phyloP scores from a whole-genome alignment of 768 basidiomycete species.

The Suillus placidus region DNA sequence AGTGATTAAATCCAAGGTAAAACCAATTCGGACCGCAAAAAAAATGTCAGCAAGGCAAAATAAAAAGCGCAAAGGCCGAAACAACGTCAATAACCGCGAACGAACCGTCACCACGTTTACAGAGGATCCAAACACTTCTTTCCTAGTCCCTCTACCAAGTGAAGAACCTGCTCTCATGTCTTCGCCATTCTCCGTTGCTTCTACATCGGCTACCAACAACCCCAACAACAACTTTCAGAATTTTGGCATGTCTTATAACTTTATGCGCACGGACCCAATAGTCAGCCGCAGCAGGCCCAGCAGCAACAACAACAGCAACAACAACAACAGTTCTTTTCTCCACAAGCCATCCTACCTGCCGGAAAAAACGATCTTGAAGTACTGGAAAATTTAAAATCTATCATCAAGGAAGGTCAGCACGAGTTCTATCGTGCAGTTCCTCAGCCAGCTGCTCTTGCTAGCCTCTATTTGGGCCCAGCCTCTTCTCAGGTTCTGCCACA shows the following conservation, averaged over 20 bases:
- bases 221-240: slow-evolving; percentile 38
- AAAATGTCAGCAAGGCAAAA: slow-evolving; percentile 62
- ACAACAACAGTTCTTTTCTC: slow-evolving; percentile 32
- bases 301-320: slow-evolving; percentile 25
- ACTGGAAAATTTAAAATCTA: slow-evolving; percentile 72
- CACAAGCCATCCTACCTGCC: slow-evolving; percentile 42
- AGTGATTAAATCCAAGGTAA: neutral
- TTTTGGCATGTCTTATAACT: slow-evolving; percentile 43
- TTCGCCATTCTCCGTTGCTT: slow-evolving; percentile 40
- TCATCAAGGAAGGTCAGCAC: slow-evolving; percentile 74
- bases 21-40: slow-evolving; percentile 13
- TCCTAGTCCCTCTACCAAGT: slow-evolving; percentile 52
- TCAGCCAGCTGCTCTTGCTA: slow-evolving; percentile 64
- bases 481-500: slow-evolving; percentile 37
- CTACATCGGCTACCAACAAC: slow-evolving; percentile 34
- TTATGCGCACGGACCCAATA: slow-evolving; percentile 31
- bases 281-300: slow-evolving; percentile 1
- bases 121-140: slow-evolving; percentile 56
- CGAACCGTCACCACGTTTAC: slow-evolving; percentile 72
- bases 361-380: slow-evolving; percentile 73
- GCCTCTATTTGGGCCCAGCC: slow-evolving; percentile 61
- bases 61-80: slow-evolving; percentile 64
- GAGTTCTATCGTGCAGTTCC: slow-evolving; percentile 69
- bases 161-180: slow-evolving; percentile 52
- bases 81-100: slow-evolving; percentile 57